phyloP scores from a whole-genome alignment of 129 eudicot genomes.

The Chrysanthemum makinoi region DNA sequence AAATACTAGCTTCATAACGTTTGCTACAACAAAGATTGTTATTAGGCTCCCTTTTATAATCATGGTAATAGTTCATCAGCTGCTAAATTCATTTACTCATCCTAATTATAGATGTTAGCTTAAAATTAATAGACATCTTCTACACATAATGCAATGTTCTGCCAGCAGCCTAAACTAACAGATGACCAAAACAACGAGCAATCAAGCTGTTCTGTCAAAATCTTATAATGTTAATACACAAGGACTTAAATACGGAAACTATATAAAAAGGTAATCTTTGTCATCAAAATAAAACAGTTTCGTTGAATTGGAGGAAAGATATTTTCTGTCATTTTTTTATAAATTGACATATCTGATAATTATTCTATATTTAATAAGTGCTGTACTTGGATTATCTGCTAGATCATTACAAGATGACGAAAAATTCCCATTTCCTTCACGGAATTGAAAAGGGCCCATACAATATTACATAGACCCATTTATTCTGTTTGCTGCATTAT shows the following conservation, averaged over 20 bases:
- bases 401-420: not conserved
- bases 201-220: not conserved
- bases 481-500: not conserved
- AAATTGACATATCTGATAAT: not conserved
- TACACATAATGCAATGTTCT: not conserved
- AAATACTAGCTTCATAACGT: too few relatives aligned
- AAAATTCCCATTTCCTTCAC: too few relatives aligned
- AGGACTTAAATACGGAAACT: not conserved
- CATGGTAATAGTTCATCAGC: not conserved
- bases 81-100: not conserved
- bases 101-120: not conserved
- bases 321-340: not conserved
- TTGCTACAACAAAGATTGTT: not conserved
- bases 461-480: not conserved
- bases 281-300: not conserved
- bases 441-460: not conserved
- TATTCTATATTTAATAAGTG: not conserved
- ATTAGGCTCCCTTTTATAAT: not conserved
- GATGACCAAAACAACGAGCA: too few relatives aligned
- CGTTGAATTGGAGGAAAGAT: not conserved
- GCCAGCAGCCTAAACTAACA: not conserved
- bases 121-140: not conserved
- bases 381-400: not conserved
- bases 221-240: not conserved
- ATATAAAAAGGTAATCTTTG: not conserved